Conservation (phyloP, 2,329 filamentous ascomycete genomes). For the Neocatenulostroma microsporum region DNA sequence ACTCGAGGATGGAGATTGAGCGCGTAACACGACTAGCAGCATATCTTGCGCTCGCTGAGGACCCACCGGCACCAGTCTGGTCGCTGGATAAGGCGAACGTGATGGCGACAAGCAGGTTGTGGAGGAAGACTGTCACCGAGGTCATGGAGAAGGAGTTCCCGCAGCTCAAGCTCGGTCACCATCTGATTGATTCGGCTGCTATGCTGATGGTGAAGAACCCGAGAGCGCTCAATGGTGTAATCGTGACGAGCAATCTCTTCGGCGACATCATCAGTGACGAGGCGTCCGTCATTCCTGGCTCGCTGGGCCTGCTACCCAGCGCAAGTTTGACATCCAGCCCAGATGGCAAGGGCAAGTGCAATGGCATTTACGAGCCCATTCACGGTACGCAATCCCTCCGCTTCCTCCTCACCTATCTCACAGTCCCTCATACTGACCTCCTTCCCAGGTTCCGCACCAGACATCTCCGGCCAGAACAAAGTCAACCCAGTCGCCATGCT, state of each 20-base stretch:
- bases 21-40: slow-evolving; percentile 76
- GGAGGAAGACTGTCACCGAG: slow-evolving; percentile 80
- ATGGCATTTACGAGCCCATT: slow-evolving; percentile 96
- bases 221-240: slow-evolving; percentile 74
- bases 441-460: slow-evolving; percentile 66
- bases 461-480: slow-evolving; percentile 85
- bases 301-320: slow-evolving; percentile 77
- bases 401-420: slow-evolving; percentile 1
- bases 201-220: slow-evolving; percentile 98
- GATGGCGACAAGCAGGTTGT: slow-evolving; percentile 78
- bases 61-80: slow-evolving; percentile 72
- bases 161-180: slow-evolving; percentile 72
- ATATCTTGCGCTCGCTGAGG: slow-evolving; percentile 66
- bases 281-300: slow-evolving; percentile 87
- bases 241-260: slow-evolving; percentile 90
- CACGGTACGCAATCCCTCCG: slow-evolving; percentile 55
- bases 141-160: slow-evolving; percentile 85
- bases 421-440: slow-evolving; percentile 1
- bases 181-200: slow-evolving; percentile 91
- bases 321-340: slow-evolving; percentile 81
- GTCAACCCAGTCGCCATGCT: slow-evolving; percentile 81
- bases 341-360: slow-evolving; percentile 74
- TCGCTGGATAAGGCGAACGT: slow-evolving; percentile 96
- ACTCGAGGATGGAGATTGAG: slow-evolving; percentile 78
- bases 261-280: slow-evolving; percentile 96